Evolutionary conservation across 139 green algal genomes (phyloP).

Genomic region (Chlorella sp.): DNA sequence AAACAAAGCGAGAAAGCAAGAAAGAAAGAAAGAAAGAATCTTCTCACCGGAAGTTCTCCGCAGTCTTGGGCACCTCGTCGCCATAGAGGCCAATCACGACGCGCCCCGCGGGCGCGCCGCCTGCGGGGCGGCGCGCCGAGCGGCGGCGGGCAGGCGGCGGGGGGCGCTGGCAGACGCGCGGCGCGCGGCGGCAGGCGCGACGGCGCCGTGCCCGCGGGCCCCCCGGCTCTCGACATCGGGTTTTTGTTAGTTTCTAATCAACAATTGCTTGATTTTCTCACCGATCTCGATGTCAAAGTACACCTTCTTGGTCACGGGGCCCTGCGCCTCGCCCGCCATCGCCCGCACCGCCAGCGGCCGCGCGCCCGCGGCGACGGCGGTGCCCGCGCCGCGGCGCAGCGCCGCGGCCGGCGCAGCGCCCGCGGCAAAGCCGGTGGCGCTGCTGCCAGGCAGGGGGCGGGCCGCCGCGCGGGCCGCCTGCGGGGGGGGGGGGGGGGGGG

Average conservation of each 20-base stretch:
- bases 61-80: constrained; percentile 79
- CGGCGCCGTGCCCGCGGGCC: no score
- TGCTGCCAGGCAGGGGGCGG: constrained; percentile 6
- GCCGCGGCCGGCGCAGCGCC: background rate
- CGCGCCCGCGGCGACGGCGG: background rate
- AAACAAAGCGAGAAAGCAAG: no score
- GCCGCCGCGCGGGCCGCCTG: constrained; percentile 4
- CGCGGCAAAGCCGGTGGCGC: constrained; percentile 9
- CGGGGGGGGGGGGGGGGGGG: background rate
- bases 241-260: no score
- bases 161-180: no score
- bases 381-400: constrained; percentile 9
- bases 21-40: no score
- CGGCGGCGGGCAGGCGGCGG: no score
- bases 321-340: background rate
- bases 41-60: constrained; percentile 85
- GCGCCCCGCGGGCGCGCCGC: constrained; percentile 70
- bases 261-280: no score
- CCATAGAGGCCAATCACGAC: constrained; percentile 90
- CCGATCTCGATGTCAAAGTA: constrained; percentile 37
- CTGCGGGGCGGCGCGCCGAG: no score
- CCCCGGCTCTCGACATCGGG: no score
- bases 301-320: constrained; percentile 30
- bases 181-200: no score
- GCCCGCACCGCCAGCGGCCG: constrained; percentile 10